Evolutionary conservation across 2,329 filamentous ascomycete genomes (phyloP), one percentile per base, ranked within the genome.

Genomic region (Hypocreales sp.): DNA sequence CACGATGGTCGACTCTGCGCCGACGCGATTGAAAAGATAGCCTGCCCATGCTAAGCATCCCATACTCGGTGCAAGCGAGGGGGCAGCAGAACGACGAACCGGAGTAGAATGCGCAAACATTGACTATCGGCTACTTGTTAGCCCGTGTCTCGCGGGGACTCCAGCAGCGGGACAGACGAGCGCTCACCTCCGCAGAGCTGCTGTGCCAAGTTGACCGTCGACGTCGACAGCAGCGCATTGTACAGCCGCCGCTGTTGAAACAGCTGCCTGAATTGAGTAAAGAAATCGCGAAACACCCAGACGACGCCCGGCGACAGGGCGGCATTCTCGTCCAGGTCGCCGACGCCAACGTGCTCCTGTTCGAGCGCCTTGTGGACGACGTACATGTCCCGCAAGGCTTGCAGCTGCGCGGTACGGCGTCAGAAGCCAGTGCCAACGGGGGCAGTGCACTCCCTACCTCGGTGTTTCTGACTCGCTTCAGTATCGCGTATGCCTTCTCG

Each of bases 51-150:
- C 18, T 41, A 5, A 40, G 27, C 11, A 12, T 7, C 18, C 7
- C 18, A 11, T 15, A 19, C 15, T 13, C 17, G 24, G 0, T 13
- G 8, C 8, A 9, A 8, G 12, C n/a, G 12, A 13, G 5, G 7
- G 7, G 8, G 7, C n/a, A 4, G 11, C 10, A 8, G 30, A 23
- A 11, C 11, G 13, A 18, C 26, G 15, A 43, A 50, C 55, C 49
- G 1, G 55, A 60, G 34, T 62, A 61, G 27, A 62, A 61, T 0
- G 57, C 56, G 4, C 59, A 42, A 0, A 61, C 44, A 12, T 57
- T 59, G 30, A 53, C 46, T 53, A 16, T n/a, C n/a, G n/a, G n/a
- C n/a, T n/a, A n/a, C n/a, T n/a, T n/a, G n/a, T n/a, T n/a, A n/a
- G n/a, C n/a, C n/a, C n/a, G n/a, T n/a, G n/a, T n/a, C n/a, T n/a